Evolutionary conservation across 2,329 filamentous ascomycete genomes (phyloP), one percentile per base, ranked within the genome.

Genomic region (Fusarium compactum): DNA sequence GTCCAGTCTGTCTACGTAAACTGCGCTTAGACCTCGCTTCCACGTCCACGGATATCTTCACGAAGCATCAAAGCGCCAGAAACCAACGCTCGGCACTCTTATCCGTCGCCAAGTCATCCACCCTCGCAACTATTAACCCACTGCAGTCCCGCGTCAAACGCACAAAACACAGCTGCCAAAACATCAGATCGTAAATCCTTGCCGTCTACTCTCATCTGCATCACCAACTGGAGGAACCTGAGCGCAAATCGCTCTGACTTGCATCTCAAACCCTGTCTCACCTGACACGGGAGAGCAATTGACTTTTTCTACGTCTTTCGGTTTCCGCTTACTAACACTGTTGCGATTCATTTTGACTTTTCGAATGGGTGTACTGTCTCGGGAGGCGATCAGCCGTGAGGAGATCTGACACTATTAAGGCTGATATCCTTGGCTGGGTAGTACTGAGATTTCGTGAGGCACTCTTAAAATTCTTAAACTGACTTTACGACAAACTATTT

Each of bases 341-440:
- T 59, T 38, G 41, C 25, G 8, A 59, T 50, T 43, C 9, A 32
- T 27, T 46, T 60, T 29, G 29, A 24, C 2, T 61, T 50, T 43
- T 8, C 7, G 18, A 45, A 61, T 41, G 32, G 22, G 11, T 38
- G 58, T 43, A 27, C 18, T 27, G 11, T 38, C 22, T 22, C 55
- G 20, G 43, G 24, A 11, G 4, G 16, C 16, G 58, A 46, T 9
- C 58, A 43, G 15, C 58, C 58, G 44, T 32, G 59, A 0, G 20
- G 5, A 18, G 18, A 24, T 20, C 32, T 18, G 7, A 3, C 7
- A 16, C 27, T 32, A 8, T 27, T 24, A 32, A 24, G 45, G 15
- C 32, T 50, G 22, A 2, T 14, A n/a, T 22, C 22, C 50, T 41
- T 41, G 50, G 10, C 8, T 29, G 32, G 18, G 6, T 25, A 41